Conservation (phyloP, 2,329 filamentous ascomycete genomes). For the Epichloe baconii region DNA sequence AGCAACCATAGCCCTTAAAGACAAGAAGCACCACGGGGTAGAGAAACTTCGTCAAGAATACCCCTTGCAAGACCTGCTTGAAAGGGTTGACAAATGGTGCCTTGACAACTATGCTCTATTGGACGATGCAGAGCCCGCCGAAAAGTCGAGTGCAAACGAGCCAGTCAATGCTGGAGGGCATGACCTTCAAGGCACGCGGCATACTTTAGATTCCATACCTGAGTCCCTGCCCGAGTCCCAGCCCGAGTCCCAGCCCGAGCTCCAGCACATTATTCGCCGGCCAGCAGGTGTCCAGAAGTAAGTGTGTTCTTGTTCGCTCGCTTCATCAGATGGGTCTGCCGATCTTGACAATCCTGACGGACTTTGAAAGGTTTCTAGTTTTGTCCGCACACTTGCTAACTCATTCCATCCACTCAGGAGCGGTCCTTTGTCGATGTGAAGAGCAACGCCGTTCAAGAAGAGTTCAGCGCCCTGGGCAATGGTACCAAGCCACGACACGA, state of each 20-base stretch:
- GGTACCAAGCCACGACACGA: not conserved
- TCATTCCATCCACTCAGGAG: not conserved
- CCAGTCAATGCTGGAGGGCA: not conserved
- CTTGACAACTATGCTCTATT: conserved; percentile 7
- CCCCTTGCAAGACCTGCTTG: conserved; percentile 9
- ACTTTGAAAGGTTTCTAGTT: not conserved
- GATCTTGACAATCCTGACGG: not conserved
- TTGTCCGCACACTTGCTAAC: no score
- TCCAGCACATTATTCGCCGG: not conserved
- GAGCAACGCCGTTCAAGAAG: not conserved
- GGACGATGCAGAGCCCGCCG: not conserved
- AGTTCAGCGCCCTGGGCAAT: not conserved
- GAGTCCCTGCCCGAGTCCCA: not conserved
- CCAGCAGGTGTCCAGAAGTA: not conserved
- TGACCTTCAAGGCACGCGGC: not conserved
- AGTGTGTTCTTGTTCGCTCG: not conserved
- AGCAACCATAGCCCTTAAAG: not conserved
- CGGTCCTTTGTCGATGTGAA: not conserved
- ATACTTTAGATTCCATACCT: not conserved
- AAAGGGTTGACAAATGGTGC: conserved; percentile 11
- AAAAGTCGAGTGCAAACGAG: not conserved
- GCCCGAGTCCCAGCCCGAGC: not conserved
- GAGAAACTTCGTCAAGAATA: conserved; percentile 9
- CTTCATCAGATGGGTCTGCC: not conserved
- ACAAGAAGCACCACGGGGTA: conserved; percentile 6